Evolutionary conservation across 345 rosid genomes (phyloP), one percentile per base, ranked within the genome.

Genomic region (Aethionema arabicum): DNA sequence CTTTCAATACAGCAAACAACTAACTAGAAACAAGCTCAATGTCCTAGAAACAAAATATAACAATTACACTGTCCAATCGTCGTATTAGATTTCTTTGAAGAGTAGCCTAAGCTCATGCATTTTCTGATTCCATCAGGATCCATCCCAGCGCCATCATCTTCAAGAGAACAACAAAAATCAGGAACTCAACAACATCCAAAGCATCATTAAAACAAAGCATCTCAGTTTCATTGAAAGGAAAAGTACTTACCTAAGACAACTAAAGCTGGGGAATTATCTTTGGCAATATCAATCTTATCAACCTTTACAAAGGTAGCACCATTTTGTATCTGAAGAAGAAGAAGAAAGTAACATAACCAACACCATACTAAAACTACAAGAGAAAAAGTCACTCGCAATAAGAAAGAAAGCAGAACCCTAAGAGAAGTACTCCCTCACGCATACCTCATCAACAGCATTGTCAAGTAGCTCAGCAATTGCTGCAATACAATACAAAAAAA

Each of bases 111-210:
- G 81, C 96, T 92, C 97, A 92, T 82, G 72, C 97, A 92, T 74
- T 87, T 92, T 71, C 98, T 73, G 4, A 92, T 68, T 59, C 80
- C 70, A 49, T 78, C 79, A 12, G 98, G 95, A 78, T 81, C 80
- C 98, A 92, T 92, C 67, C 98, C 98, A 65, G 90, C 88, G 8
- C 95, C 98, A 76, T 92, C 95, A 81, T 92, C 98, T 92, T 77
- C 57, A 74, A 45, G 60, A 31, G 66, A 46, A 45, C 59, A 43
- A 10, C 35, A 0, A 35, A 45, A 40, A 32, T 10, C 8, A 32
- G 35, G 65, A 45, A 3, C 9, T 15, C 11, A 31, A 37, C 51
- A 65, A 58, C 32, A 57, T 58, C 35, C 16, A 8, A 44, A 30
- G 2, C 12, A 14, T 6, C 33, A 4, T 0, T 12, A 46, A 49